Evolutionary conservation across 2,329 filamentous ascomycete genomes (phyloP).

Genomic region (Fusarium fujikuroi): DNA sequence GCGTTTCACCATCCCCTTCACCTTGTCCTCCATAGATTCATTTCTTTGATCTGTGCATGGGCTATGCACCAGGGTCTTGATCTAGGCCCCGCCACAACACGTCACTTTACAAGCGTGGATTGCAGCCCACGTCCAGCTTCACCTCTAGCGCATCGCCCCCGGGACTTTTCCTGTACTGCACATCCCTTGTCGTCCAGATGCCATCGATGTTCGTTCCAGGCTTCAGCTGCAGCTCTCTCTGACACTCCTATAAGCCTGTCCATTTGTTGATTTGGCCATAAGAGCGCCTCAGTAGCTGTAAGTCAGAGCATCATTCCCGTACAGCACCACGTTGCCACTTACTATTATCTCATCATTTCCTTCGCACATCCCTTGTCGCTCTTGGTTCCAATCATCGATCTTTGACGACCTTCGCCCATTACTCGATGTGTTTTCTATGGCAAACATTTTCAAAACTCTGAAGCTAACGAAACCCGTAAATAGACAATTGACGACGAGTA

Average conservation of each 20-base stretch:
- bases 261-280: conserved; percentile 12
- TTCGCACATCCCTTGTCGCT: neutral
- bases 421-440: neutral
- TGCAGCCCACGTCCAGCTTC: conserved; percentile 42
- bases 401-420: neutral
- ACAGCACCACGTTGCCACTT: conserved; percentile 15
- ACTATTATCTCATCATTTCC: neutral
- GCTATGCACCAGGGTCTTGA: conserved; percentile 32
- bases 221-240: conserved; percentile 28
- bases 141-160: conserved; percentile 29
- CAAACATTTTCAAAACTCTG: conserved; percentile 56
- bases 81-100: conserved; percentile 44
- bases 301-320: conserved; percentile 18
- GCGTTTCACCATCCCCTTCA: conserved; percentile 4
- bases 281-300: conserved; percentile 36
- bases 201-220: conserved; percentile 11
- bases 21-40: conserved; percentile 1
- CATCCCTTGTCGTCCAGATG: conserved; percentile 33
- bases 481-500: conserved; percentile 68
- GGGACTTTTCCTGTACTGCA: conserved; percentile 33
- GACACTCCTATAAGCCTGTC: conserved; percentile 27
- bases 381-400: neutral
- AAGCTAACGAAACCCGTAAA: conserved; percentile 70
- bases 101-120: conserved; percentile 43
- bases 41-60: conserved; percentile 27